Percentiles rank a stretch among this genome's conserved stretches.
phyloP scores from a whole-genome alignment of 441 rosid species.

The Brassica hybrid region DNA sequence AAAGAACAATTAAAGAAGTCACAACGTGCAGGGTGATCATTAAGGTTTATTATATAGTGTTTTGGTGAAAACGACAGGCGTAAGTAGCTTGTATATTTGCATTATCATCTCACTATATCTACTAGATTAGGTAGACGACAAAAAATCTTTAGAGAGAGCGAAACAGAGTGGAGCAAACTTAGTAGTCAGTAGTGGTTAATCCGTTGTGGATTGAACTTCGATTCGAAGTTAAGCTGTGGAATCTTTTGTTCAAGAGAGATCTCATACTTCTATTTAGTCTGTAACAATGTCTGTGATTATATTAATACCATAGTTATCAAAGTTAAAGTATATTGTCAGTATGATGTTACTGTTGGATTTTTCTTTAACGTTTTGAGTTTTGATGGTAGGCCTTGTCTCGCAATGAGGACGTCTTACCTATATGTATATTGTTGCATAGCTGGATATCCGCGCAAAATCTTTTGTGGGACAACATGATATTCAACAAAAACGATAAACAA shows the following conservation, averaged over 20 bases:
- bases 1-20: background rate
- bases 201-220: background rate
- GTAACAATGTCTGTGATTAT: background rate
- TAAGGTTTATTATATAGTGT: background rate
- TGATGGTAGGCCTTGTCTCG: background rate
- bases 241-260: slow-evolving; percentile 3
- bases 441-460: background rate
- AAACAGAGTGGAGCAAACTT: background rate
- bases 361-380: background rate
- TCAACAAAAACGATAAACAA: background rate
- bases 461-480: slow-evolving; percentile 9
- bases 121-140: background rate
- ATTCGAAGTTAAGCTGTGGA: background rate
- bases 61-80: background rate
- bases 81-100: background rate
- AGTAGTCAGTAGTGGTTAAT: background rate
- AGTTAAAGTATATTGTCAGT: too few relatives aligned
- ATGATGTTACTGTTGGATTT: background rate
- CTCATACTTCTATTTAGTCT: background rate
- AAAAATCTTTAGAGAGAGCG: background rate
- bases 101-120: background rate
- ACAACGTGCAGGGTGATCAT: background rate
- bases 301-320: too few relatives aligned
- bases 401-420: slow-evolving; percentile 4
- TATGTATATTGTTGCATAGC: background rate